A percentile compares a stretch with the other conserved stretches of the same genome.
Conservation (phyloP, 2,329 filamentous ascomycete genomes). For the Paraphaeosphaeria sporulosa region DNA sequence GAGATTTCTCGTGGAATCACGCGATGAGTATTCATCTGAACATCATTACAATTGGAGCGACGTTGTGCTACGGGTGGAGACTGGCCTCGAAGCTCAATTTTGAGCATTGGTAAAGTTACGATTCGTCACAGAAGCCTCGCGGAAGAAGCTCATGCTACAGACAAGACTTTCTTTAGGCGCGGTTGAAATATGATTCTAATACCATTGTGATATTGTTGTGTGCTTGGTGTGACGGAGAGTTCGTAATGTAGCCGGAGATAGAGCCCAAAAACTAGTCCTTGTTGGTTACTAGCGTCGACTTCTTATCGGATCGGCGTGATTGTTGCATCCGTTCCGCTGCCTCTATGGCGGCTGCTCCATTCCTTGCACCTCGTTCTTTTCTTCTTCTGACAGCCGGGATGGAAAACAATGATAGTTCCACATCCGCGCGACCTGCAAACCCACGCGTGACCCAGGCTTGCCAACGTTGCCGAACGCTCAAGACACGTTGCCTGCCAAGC, state of each 20-base stretch:
- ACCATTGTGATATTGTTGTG: neutral
- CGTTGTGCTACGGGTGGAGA: conserved; percentile 36
- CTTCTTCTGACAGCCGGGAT: conserved; percentile 23
- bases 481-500: conserved; percentile 45
- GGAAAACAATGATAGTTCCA: conserved; percentile 32
- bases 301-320: neutral
- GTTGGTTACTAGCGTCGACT: neutral
- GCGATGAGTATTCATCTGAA: conserved; percentile 56
- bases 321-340: conserved; percentile 12
- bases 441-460: conserved; percentile 42
- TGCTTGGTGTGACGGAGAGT: neutral
- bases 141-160: neutral
- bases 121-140: neutral
- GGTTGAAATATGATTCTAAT: too few species aligned
- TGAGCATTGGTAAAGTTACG: neutral
- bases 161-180: too few species aligned
- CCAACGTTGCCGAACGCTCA: conserved; percentile 43
- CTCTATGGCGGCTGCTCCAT: neutral
- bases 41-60: conserved; percentile 45
- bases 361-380: conserved; percentile 1
- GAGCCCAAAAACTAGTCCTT: neutral
- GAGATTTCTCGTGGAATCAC: conserved; percentile 47
- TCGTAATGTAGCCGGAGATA: neutral
- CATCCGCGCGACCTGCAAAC: conserved; percentile 19
- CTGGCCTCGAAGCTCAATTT: conserved; percentile 28